phyloP scores from a whole-genome alignment of 768 basidiomycete genomes.

The Auricularia sp. region DNA sequence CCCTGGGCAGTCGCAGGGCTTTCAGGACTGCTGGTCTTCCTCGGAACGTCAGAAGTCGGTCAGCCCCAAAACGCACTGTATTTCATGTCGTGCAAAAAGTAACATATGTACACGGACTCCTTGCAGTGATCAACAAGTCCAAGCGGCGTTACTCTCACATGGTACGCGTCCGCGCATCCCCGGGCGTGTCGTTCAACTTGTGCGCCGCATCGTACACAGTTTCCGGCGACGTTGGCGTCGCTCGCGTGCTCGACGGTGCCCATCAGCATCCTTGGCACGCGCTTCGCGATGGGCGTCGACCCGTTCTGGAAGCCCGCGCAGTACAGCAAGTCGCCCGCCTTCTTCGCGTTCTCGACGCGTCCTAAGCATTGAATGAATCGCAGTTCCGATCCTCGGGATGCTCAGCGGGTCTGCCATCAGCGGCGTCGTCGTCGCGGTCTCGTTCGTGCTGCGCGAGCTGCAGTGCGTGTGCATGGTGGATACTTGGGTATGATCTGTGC shows the following conservation, averaged over 20 bases:
- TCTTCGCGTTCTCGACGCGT: slow-evolving; percentile 2
- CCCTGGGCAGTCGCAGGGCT: slow-evolving; percentile 68
- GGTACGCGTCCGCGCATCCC: slow-evolving; percentile 32
- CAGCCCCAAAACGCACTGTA: slow-evolving; percentile 13
- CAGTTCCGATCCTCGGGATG: slow-evolving; percentile 83
- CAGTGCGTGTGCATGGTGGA: slow-evolving; percentile 36
- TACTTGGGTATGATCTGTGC: not conserved
- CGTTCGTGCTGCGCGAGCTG: slow-evolving; percentile 66
- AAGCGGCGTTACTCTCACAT: slow-evolving; percentile 63
- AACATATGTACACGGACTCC: not conserved
- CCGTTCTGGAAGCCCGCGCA: slow-evolving; percentile 83
- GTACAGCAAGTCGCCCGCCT: slow-evolving; percentile 44
- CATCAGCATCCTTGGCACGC: slow-evolving; percentile 64
- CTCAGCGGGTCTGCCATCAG: slow-evolving; percentile 72
- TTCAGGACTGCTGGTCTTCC: slow-evolving; percentile 58
- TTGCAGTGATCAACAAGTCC: slow-evolving; percentile 65
- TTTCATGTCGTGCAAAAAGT: not conserved
- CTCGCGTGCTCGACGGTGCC: slow-evolving; percentile 74
- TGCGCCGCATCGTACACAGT: slow-evolving; percentile 28
- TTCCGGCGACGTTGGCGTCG: slow-evolving; percentile 51
- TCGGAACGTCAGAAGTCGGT: slow-evolving; percentile 76
- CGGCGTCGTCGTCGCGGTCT: slow-evolving; percentile 60
- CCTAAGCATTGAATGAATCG: not conserved
- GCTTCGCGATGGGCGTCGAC: slow-evolving; percentile 62
- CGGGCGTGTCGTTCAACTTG: not conserved